Base-by-base conservation (phyloP, 139 green algal species). In the Spirogloea muscicola region DNA sequence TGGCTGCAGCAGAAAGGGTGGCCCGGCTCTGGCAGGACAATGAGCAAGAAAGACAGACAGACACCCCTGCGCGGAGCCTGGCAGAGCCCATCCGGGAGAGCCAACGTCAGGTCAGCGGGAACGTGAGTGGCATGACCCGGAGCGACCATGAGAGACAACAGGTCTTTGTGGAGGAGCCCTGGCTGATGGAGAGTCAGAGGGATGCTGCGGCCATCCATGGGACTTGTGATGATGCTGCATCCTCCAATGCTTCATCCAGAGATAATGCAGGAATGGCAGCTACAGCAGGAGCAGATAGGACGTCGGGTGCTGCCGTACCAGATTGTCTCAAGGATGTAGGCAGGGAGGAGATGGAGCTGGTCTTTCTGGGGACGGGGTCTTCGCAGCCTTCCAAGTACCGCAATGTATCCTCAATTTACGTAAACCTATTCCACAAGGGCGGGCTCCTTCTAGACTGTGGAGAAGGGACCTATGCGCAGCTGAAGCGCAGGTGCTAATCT, bases 341-440 rank as follows among this genome's bases (percentile, higher is more conserved):
- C 3, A 49, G 67, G 27, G 38, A 63, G n/a, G 49, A 72, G 65
- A 71, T 76, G 48, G 81, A 86, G 62, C 16, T 86, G 3, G 55
- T 84, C 18, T 84, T 86, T 68, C 75, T 86, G 25, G 81, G 81
- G 29, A 86, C 81, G 46, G 81, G 88, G 1, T 87, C 85, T 2
- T 88, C 90, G 1, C 80, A 92, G 46, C 94, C 94, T 9, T 91
- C 86, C 71, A 96, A 96, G 80, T 96, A 96, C 76, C 91, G 94
- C 79, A 98, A 98, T 74, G 92, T 98, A 6, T 93, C 84, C 1
- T 79, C 74, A 36, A 89, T 94, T 42, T 91, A 95, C 49, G 49
- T 96, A 10, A 77, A 96, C 79, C 76, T 87, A 0, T 90, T 91
- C 51, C 68, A 82, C 27, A 46, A 44, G 0, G 88, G 89, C 1